phyloP scores from a whole-genome alignment of 2,329 filamentous ascomycete genomes.

The Beauveria scarabaeidicola region DNA sequence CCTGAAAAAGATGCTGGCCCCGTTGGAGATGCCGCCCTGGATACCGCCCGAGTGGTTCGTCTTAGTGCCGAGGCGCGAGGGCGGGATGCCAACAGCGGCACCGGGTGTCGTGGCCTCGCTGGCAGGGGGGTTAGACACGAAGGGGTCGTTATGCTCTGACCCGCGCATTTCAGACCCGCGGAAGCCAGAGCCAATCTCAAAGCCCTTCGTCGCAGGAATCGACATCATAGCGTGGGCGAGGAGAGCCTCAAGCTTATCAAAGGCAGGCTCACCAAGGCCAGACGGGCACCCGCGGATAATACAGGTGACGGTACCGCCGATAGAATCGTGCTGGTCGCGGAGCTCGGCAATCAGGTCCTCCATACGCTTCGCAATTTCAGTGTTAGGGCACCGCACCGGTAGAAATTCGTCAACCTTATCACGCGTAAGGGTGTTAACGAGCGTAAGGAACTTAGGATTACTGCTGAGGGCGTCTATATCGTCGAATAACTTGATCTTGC shows the following conservation, averaged over 20 bases:
- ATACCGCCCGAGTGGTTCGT: slow-evolving; percentile 95
- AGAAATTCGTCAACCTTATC: slow-evolving; percentile 71
- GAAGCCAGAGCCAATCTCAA: slow-evolving; percentile 93
- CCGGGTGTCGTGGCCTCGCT: not conserved
- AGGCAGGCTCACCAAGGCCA: slow-evolving; percentile 86
- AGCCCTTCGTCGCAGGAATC: slow-evolving; percentile 92
- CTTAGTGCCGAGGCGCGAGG: slow-evolving; percentile 66
- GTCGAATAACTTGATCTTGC: slow-evolving; percentile 37
- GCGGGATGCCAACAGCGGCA: slow-evolving; percentile 30
- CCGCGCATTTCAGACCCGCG: slow-evolving; percentile 77
- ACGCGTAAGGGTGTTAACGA: slow-evolving; percentile 66
- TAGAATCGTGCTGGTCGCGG: slow-evolving; percentile 74
- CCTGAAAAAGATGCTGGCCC: slow-evolving; percentile 87
- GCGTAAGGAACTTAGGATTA: slow-evolving; percentile 69
- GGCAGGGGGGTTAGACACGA: slow-evolving; percentile 17
- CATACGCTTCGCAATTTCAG: slow-evolving; percentile 59
- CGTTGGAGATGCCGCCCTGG: slow-evolving; percentile 92
- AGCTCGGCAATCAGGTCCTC: slow-evolving; percentile 68
- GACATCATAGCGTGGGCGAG: slow-evolving; percentile 91
- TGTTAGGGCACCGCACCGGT: slow-evolving; percentile 77
- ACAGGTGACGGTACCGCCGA: slow-evolving; percentile 90
- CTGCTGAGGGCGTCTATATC: slow-evolving; percentile 55
- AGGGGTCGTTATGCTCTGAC: slow-evolving; percentile 78
- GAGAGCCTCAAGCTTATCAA: slow-evolving; percentile 89
- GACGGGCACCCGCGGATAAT: slow-evolving; percentile 80